These are phyloP conservation scores for Coccomyxa sp. DNA, from an alignment of 139 green algal genomes.

Conservation along the genomic window DNA sequence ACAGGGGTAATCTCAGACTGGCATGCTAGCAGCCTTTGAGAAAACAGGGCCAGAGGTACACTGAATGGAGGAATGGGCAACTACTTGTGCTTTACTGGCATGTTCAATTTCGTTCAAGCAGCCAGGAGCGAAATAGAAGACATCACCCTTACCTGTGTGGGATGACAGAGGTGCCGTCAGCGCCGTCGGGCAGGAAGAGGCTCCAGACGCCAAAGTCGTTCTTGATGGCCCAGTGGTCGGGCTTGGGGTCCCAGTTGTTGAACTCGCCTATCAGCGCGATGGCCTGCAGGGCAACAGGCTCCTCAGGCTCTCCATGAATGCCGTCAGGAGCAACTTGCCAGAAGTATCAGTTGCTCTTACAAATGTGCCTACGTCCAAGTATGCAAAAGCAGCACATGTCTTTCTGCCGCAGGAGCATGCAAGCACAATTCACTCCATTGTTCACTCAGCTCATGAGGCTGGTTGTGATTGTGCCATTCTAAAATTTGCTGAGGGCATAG, in stretches of 20 bases:
- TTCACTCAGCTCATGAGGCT: no score
- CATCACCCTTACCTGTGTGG: constrained; percentile 52
- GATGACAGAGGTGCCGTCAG: constrained; percentile 70
- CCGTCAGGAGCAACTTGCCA: not conserved
- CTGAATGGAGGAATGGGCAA: not conserved
- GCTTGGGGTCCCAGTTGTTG: constrained; percentile 84
- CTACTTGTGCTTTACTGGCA: no score
- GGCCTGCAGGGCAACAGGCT: constrained; percentile 31
- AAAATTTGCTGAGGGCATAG: no score
- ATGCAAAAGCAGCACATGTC: no score
- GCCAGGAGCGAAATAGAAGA: not conserved
- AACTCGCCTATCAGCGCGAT: constrained; percentile 91
- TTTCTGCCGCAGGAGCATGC: no score
- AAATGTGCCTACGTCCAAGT: no score
- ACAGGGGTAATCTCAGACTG: no score
- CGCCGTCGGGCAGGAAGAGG: constrained; percentile 81
- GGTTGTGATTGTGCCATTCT: no score
- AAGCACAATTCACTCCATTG: no score
- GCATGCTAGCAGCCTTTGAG: no score
- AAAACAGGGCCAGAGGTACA: not conserved
- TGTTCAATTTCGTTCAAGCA: no score
- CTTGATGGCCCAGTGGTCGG: constrained; percentile 81
- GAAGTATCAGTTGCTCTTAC: not conserved
- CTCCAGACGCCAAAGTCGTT: constrained; percentile 85
- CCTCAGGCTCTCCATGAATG: not conserved